Conservation (phyloP, 192 early-diverging fungal species). For the Funneliformis mosseae region DNA sequence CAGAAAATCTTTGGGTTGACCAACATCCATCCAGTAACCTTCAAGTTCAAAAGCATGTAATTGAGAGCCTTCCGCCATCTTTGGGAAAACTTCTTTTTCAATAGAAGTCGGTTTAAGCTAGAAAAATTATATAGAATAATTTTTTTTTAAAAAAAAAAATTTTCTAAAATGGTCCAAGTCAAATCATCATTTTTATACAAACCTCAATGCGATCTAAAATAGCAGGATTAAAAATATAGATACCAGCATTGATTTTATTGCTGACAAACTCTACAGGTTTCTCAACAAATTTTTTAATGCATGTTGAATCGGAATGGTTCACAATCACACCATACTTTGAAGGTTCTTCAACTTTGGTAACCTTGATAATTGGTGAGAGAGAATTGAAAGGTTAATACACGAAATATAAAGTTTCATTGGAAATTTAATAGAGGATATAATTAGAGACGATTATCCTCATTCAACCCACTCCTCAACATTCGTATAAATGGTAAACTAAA, state of each 20-base stretch:
- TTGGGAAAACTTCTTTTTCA: slow-evolving; percentile 97
- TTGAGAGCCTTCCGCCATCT: slow-evolving; percentile 83
- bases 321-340: slow-evolving; percentile 99
- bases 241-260: slow-evolving; percentile 99
- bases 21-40: slow-evolving; percentile 99
- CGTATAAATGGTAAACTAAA: neutral
- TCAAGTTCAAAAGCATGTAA: slow-evolving; percentile 93
- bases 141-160: neutral
- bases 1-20: slow-evolving; percentile 98
- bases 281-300: slow-evolving; percentile 96
- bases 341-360: slow-evolving; percentile 96
- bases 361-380: slow-evolving; percentile 39
- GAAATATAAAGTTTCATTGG: too few relatives aligned
- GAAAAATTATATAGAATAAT: neutral
- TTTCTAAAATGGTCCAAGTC: neutral
- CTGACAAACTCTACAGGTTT: slow-evolving; percentile 94
- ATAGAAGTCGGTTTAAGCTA: slow-evolving; percentile 94
- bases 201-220: slow-evolving; percentile 91
- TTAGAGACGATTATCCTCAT: neutral
- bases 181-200: neutral
- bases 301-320: slow-evolving; percentile 66
- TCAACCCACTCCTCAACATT: neutral
- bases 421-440: too few relatives aligned
- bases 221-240: slow-evolving; percentile 95
- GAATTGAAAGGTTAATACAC: neutral